Evolutionary conservation across 1,284 basidiomycete species (phyloP), one percentile per base, ranked within the genome.

Genomic region (Cutaneotrichosporon dermatis): DNA sequence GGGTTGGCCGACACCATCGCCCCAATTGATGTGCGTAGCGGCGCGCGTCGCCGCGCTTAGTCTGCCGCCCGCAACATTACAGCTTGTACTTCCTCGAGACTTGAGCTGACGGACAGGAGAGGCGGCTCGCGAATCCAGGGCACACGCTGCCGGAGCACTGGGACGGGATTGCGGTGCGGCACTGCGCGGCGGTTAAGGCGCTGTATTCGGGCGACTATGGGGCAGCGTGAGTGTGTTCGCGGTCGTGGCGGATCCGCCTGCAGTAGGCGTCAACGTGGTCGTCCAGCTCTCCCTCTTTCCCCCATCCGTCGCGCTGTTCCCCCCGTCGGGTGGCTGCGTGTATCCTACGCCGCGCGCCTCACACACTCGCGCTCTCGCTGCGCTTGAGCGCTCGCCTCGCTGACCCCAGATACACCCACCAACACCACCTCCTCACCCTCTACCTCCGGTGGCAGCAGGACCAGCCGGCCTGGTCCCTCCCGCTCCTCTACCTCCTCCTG

Each of bases 381-480:
- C 25, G 25, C 25, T 25, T 3, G 25, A 3, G 25, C 25, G 25
- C 25, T 25, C 25, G 25, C n/a, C 10, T 9, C 33, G 41, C 51
- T 53, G 41, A 53, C 51, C 4, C 42, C 45, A 55, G 54, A 66
- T 76, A 76, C 58, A 57, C 62, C 5, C 75, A 75, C 54, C 76
- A 77, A 57, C 66, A 66, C 44, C 61, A 68, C 7, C 59, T 74
- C 2, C 57, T 76, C 50, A 88, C 88, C 35, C 77, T 85, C 7
- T 91, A 92, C 78, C 83, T 86, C 61, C 84, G 87, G 13, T 92
- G 85, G 79, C 87, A 93, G 62, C 81, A 82, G 16, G 83, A 83
- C 56, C 88, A 89, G 70, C 85, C 85, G 16, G 86, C 89, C 4
- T 94, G 91, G 91, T 87, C 88, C 15, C 76, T 94, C 4, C 88